Percentiles rank a stretch among this genome's conserved stretches.
Conservation (phyloP, 257 asterid species). For the Pogostemon cablin region DNA sequence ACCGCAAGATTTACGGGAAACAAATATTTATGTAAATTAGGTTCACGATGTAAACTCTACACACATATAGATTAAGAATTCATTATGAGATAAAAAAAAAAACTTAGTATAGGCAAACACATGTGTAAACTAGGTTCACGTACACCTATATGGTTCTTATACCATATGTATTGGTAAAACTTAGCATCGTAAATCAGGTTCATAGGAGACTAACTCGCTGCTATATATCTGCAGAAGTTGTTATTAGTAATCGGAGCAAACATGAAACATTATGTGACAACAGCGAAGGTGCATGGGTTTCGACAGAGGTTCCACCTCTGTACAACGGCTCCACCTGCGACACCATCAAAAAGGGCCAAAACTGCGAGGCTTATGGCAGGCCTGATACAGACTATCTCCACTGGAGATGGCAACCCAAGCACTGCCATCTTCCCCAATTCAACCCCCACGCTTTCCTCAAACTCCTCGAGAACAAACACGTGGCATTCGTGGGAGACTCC, state of each 20-base stretch:
- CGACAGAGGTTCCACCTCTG: slow-evolving; percentile 43
- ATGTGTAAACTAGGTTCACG: too few species aligned
- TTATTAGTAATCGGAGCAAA: background rate
- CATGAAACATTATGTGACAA: slow-evolving; percentile 54
- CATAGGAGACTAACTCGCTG: too few species aligned
- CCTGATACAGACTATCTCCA: slow-evolving; percentile 63
- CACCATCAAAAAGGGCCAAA: slow-evolving; percentile 68
- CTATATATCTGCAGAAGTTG: slow-evolving; percentile 33
- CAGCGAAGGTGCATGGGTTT: slow-evolving; percentile 64
- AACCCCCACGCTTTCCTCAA: slow-evolving; percentile 57
- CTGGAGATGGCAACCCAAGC: slow-evolving; percentile 74
- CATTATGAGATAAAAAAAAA: too few species aligned
- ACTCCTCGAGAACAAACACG: slow-evolving; percentile 53
- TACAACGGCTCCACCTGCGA: slow-evolving; percentile 72
- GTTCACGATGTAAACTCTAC: too few species aligned
- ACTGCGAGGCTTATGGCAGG: slow-evolving; percentile 68
- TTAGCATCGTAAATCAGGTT: too few species aligned
- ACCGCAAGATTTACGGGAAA: too few species aligned
- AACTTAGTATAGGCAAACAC: too few species aligned
- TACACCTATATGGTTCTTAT: too few species aligned
- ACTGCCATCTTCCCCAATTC: slow-evolving; percentile 69
- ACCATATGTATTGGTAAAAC: too few species aligned
- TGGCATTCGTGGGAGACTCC: slow-evolving; percentile 90
- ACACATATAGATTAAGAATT: too few species aligned
- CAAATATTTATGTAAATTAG: too few species aligned